A percentile compares a stretch with the other conserved stretches of the same genome.
Evolutionary conservation across 2,329 filamentous ascomycete genomes (phyloP).

Genomic region (Bimuria novae-zelandiae): DNA sequence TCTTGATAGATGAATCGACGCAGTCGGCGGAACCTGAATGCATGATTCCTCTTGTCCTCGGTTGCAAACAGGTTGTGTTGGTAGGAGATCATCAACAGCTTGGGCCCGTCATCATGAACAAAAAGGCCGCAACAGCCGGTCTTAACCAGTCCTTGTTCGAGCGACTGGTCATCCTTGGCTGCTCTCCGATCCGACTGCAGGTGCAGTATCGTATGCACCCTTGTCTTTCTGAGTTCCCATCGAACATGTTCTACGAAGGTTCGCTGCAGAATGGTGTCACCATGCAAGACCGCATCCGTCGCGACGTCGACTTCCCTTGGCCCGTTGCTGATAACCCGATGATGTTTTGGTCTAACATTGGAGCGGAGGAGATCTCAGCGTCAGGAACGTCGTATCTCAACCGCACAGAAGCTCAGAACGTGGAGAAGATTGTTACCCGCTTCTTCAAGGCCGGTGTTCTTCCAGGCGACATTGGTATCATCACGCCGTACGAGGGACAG

Average conservation of each 20-base stretch:
- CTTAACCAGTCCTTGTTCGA: constrained; percentile 99
- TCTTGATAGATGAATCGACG: constrained; percentile 96
- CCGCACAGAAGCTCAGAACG: constrained; percentile 93
- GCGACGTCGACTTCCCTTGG: constrained; percentile 98
- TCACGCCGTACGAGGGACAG: constrained; percentile 97
- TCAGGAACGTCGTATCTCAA: constrained; percentile 98
- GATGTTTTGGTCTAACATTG: constrained; percentile 99
- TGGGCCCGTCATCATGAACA: constrained; percentile 99
- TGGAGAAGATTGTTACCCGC: constrained; percentile 96
- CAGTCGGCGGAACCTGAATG: constrained; percentile 98
- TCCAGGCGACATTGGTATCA: constrained; percentile 91
- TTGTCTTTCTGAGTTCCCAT: constrained; percentile 94
- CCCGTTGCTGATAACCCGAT: constrained; percentile 91
- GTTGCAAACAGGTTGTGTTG: constrained; percentile 98
- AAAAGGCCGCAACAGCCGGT: constrained; percentile 97
- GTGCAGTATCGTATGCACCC: constrained; percentile 99
- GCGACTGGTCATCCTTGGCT: constrained; percentile 88
- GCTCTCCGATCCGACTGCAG: constrained; percentile 88
- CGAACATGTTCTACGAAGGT: constrained; percentile 99
- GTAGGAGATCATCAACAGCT: constrained; percentile 98
- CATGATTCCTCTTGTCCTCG: constrained; percentile 96
- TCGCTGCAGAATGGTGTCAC: constrained; percentile 96
- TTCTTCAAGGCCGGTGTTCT: constrained; percentile 99
- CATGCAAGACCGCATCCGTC: constrained; percentile 81
- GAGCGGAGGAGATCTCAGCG: constrained; percentile 96